Evolutionary conservation across 495 filamentous ascomycete genomes (phyloP).

Genomic region (Neurospora sp.): DNA sequence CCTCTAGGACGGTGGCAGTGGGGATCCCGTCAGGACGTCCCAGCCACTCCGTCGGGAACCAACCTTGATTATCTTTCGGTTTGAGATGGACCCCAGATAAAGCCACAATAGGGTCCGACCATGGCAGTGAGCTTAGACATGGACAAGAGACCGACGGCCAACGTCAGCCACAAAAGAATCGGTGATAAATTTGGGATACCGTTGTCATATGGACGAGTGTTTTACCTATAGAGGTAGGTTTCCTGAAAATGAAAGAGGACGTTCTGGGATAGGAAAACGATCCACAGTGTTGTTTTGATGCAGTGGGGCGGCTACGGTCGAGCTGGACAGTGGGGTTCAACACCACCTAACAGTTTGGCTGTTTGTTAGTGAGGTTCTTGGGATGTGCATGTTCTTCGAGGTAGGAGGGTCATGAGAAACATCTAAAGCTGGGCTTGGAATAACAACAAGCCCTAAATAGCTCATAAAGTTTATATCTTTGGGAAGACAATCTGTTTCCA

Average conservation of each 20-base stretch:
- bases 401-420: not conserved
- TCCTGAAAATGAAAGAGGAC: not conserved
- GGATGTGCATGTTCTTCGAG: not conserved
- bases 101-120: not conserved
- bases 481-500: not conserved
- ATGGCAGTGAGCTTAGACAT: not conserved
- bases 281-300: not conserved
- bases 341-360: not conserved
- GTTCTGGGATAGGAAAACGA: not conserved
- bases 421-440: not conserved
- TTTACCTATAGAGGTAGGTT: not conserved
- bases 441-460: accelerated
- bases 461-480: not conserved
- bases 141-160: not conserved
- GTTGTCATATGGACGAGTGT: not conserved
- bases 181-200: not conserved
- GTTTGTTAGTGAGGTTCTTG: not conserved
- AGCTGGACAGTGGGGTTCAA: not conserved
- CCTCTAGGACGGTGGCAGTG: not conserved
- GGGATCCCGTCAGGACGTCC: not conserved
- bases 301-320: not conserved
- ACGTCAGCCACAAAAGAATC: not conserved
- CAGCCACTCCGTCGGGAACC: not conserved
- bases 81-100: not conserved
- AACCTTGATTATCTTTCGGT: not conserved